phyloP scores from a whole-genome alignment of 23 red algal species.

The Cyanidium caldarium region DNA sequence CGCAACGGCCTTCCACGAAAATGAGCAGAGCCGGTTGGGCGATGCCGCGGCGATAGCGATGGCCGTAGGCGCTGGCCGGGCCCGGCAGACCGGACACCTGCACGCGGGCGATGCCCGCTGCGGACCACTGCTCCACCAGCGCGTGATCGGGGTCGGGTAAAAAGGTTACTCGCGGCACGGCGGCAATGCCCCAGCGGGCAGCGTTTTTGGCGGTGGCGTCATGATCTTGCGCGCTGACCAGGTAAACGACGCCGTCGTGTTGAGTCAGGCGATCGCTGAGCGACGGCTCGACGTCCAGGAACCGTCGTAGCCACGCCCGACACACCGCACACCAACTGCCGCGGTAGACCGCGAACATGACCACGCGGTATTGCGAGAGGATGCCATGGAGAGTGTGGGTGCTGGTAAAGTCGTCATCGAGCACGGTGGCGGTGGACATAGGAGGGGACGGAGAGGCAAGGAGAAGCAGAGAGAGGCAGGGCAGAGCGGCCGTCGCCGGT shows the following conservation, averaged over 20 bases:
- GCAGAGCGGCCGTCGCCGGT: too few species aligned
- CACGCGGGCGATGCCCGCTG: too few species aligned
- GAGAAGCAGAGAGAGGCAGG: too few species aligned
- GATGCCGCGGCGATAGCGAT: neutral
- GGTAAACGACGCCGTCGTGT: neutral
- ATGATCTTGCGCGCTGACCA: neutral
- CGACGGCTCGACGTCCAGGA: neutral
- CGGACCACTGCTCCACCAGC: neutral
- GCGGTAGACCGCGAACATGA: neutral
- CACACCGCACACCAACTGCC: constrained; percentile 1
- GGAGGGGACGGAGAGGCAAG: too few species aligned
- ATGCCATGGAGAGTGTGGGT: too few species aligned
- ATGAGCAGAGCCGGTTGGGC: neutral
- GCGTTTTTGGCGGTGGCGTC: too few species aligned
- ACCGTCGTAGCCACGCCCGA: neutral
- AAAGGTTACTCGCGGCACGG: too few species aligned
- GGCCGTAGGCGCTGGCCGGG: neutral
- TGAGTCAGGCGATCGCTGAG: neutral
- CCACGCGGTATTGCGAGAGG: neutral
- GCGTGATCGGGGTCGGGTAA: neutral
- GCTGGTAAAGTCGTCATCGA: too few species aligned
- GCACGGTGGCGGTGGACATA: too few species aligned
- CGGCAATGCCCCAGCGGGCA: too few species aligned
- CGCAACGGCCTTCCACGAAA: neutral
- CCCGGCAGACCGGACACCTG: too few species aligned